Evolutionary conservation across 2,329 filamentous ascomycete genomes (phyloP), one percentile per base, ranked within the genome.

Genomic region (Claviceps africana): DNA sequence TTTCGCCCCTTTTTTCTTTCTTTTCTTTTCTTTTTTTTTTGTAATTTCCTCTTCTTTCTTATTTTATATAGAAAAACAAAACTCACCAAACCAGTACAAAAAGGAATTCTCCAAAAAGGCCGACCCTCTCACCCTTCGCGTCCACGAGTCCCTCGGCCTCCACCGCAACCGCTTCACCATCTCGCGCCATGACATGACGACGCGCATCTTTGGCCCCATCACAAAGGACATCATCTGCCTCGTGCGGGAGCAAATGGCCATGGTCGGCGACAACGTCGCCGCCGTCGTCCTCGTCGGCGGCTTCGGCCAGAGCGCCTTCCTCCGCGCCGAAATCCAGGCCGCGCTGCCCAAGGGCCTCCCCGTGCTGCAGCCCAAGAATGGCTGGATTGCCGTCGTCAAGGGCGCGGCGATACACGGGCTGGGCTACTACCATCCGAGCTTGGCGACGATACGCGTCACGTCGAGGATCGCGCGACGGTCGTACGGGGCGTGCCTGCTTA

Each of bases 111-210:
- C 46, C 55, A 70, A 55, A 46, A 64, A 62, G 22, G 64, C 64
- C 50, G 52, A 72, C 61, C 53, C 66, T 64, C 48, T 66, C 55
- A 56, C 65, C 54, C 55, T 74, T 64, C 60, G 61, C 47, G 58
- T 67, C 43, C 61, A 68, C 37, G 54, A 64, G 22, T 64, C 59
- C 30, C 62, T 69, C 33, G 65, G 65, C 2, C 48, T 68, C 19
- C 60, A 56, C 33, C 61, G 65, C 42, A 63, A 67, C 30, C 58
- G 56, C 31, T 61, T 56, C 51, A 65, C 62, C 1, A 62, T 69
- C 57, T 51, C 67, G n/a, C 61, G 78, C 64, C 50, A 84, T 81
- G 62, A 43, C 77, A 90, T 66, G 84, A 88, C 60, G 77, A 84
- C 65, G 76, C 71, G 59, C 78, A 65, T 69, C 13, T 67, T 68